Base-by-base conservation (phyloP, 352 stramenopile species). In the Aphanomyces invadans region DNA sequence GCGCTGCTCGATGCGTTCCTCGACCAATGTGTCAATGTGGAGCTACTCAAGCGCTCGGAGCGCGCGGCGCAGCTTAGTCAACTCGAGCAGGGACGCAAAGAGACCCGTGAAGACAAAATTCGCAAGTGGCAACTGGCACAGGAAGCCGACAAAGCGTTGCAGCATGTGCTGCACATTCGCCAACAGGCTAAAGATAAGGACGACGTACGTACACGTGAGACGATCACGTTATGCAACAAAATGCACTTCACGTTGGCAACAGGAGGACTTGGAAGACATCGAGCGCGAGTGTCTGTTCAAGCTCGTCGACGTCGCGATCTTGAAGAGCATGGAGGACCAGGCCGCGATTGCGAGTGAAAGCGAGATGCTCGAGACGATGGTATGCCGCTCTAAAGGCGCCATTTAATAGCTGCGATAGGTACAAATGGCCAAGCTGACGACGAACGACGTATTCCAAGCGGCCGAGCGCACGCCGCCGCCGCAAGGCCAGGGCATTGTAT, bases 321-420 rank as follows among this genome's bases (percentile, higher is more conserved):
- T 91, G 55, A 93, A 90, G 72, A 73, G 73, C 42, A 86, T 91
- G 74, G 83, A 90, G 25, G 84, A 93, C 42, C 84, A 93, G 69
- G 70, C 73, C 10, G 74, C 78, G 4, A 76, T 90, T 26, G 86
- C 88, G 26, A 53, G 75, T 72, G 84, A 93, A 63, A 84, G 76
- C 12, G 81, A 88, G 28, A 91, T 93, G 82, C 76, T 93, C n/a
- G 84, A 93, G 71, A 89, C 74, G 26, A 93, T 93, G 82, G 62
- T 89, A 39, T 57, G 23, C 29, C 19, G 44, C n/a, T 31, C 11
- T 61, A 5, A 17, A 61, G 9, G 7, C 12, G 11, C 10, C 23
- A 51, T n/a, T n/a, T n/a, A n/a, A n/a, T n/a, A n/a, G n/a, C n/a
- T n/a, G n/a, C n/a, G n/a, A n/a, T 83, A 83, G 73, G 89, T 90